A percentile compares a stretch with the other conserved stretches of the same genome.
phyloP scores from a whole-genome alignment of 1,284 basidiomycete species.

The Cronartium quercuum region DNA sequence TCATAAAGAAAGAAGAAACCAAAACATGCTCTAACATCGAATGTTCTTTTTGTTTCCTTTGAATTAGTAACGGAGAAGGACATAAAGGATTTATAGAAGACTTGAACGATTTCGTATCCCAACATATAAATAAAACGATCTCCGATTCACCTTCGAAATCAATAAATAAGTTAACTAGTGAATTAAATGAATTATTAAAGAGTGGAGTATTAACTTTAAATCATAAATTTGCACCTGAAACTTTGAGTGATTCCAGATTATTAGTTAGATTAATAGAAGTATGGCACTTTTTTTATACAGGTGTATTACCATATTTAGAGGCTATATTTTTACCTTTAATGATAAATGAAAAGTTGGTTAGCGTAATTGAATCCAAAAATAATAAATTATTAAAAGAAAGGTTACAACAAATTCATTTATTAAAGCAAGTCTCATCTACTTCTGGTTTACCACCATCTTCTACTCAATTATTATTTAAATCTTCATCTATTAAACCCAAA shows the following conservation, averaged over 20 bases:
- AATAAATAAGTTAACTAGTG: conserved; percentile 7
- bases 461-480: conserved; percentile 3
- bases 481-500: not conserved
- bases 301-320: conserved; percentile 46
- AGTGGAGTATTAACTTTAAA: conserved; percentile 40
- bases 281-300: conserved; percentile 47
- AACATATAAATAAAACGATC: conserved; percentile 29
- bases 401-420: conserved; percentile 22
- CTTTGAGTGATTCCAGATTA: conserved; percentile 43
- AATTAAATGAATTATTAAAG: conserved; percentile 14
- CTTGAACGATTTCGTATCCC: conserved; percentile 27
- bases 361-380: conserved; percentile 40
- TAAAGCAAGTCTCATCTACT: conserved; percentile 33
- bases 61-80: conserved; percentile 26
- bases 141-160: conserved; percentile 34
- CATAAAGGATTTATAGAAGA: conserved; percentile 38
- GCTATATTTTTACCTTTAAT: conserved; percentile 46
- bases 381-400: conserved; percentile 31
- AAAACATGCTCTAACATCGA: no score
- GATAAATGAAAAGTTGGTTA: conserved; percentile 43
- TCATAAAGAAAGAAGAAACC: not conserved
- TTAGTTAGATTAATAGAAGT: conserved; percentile 43
- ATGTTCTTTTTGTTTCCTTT: not conserved
- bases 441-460: conserved; percentile 4
- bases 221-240: conserved; percentile 44